Evolutionary conservation across 1,284 basidiomycete genomes (phyloP).

Genomic region (Cystobasidiaceae sp.): DNA sequence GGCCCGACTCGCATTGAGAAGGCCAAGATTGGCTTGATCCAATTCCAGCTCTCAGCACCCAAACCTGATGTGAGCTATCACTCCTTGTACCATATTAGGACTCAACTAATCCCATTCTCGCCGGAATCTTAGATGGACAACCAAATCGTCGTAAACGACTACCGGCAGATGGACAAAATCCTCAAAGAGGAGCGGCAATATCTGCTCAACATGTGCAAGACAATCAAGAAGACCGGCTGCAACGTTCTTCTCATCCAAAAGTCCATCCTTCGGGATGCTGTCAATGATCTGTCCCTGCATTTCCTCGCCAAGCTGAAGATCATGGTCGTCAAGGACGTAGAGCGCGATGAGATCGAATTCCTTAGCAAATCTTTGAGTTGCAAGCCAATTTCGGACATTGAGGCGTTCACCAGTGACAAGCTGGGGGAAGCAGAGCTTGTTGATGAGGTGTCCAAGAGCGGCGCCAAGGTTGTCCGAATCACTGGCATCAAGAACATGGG

Average conservation of each 20-base stretch:
- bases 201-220: constrained; percentile 96
- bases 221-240: constrained; percentile 98
- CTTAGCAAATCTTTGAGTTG: constrained; percentile 89
- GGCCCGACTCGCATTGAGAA: constrained; percentile 95
- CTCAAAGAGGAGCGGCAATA: constrained; percentile 99
- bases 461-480: constrained; percentile 88
- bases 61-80: constrained; percentile 78
- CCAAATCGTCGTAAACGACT: constrained; percentile 98
- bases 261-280: constrained; percentile 96
- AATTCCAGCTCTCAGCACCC: constrained; percentile 95
- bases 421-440: constrained; percentile 92
- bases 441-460: constrained; percentile 79
- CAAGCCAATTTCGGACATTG: constrained; percentile 96
- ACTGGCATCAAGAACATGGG: constrained; percentile 90
- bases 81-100: background rate
- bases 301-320: constrained; percentile 98
- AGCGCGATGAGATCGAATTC: constrained; percentile 98
- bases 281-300: constrained; percentile 96
- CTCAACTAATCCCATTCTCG: background rate
- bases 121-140: constrained; percentile 81
- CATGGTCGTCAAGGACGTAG: constrained; percentile 93
- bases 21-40: constrained; percentile 96
- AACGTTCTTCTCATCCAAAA: constrained; percentile 98
- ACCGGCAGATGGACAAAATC: constrained; percentile 99
- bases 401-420: constrained; percentile 98